These are phyloP conservation scores for Epichloe brachyelytri DNA, from an alignment of 2,329 filamentous ascomycete genomes.

Conservation along the genomic window DNA sequence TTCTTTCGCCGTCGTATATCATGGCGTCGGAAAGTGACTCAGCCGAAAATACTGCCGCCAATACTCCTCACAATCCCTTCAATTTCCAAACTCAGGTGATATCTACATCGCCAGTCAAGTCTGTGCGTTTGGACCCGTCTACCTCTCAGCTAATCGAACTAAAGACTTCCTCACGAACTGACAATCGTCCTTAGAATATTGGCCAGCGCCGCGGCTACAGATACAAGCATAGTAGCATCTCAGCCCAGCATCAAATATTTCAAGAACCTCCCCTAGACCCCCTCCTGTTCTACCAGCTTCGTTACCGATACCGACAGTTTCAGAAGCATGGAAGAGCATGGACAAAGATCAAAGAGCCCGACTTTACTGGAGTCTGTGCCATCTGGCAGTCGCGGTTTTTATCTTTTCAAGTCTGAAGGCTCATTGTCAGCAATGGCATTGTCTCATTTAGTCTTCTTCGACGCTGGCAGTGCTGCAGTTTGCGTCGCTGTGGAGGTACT, in stretches of 20 bases:
- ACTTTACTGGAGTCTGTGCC: constrained; percentile 80
- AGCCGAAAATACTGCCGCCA: background rate
- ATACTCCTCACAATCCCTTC: constrained; percentile 55
- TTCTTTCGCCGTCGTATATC: constrained; percentile 7
- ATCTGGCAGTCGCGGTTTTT: constrained; percentile 69
- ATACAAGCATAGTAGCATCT: constrained; percentile 95
- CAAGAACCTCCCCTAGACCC: constrained; percentile 78
- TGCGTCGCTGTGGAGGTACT: constrained; percentile 89
- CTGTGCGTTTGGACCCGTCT: constrained; percentile 35
- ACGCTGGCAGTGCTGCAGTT: constrained; percentile 80
- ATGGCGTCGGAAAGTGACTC: constrained; percentile 5
- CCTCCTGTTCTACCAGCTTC: constrained; percentile 84
- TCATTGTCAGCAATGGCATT: constrained; percentile 85
- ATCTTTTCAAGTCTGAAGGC: constrained; percentile 78
- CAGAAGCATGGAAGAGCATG: constrained; percentile 83
- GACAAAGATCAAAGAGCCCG: constrained; percentile 73
- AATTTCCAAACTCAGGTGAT: constrained; percentile 83
- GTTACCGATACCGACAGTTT: constrained; percentile 77
- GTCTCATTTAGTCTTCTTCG: constrained; percentile 88
- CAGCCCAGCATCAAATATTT: constrained; percentile 81
- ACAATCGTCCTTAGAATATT: constrained; percentile 47
- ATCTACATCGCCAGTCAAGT: constrained; percentile 63
- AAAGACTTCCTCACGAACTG: background rate
- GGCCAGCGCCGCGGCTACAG: constrained; percentile 89
- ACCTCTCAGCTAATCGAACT: constrained; percentile 3